phyloP scores from a whole-genome alignment of 306 rosid species.

The Carpinus fangiana region DNA sequence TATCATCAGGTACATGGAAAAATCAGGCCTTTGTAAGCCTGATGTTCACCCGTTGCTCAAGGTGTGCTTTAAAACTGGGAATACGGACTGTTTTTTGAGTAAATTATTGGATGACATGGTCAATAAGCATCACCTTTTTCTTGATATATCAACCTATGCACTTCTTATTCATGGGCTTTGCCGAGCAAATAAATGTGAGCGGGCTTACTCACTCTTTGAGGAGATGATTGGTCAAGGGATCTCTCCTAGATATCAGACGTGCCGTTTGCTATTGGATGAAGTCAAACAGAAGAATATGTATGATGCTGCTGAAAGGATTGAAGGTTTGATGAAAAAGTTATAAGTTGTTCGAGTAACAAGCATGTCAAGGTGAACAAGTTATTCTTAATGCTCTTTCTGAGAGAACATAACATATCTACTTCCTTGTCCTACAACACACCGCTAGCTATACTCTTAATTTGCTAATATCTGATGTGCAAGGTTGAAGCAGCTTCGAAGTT shows the following conservation, averaged over 20 bases:
- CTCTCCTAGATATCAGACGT: constrained; percentile 65
- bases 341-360: constrained; percentile 9
- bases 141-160: constrained; percentile 72
- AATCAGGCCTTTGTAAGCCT: constrained; percentile 64
- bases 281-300: constrained; percentile 58
- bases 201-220: constrained; percentile 68
- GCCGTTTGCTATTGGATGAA: constrained; percentile 70
- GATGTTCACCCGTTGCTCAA: constrained; percentile 84
- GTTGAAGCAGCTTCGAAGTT: not conserved
- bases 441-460: not conserved
- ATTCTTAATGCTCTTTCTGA: not conserved
- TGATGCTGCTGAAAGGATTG: constrained; percentile 67
- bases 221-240: constrained; percentile 73
- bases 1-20: constrained; percentile 59
- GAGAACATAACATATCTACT: not conserved
- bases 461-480: not conserved
- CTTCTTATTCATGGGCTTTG: constrained; percentile 83
- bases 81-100: constrained; percentile 37
- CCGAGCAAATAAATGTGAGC: constrained; percentile 57
- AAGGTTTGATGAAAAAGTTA: constrained; percentile 63
- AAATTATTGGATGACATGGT: constrained; percentile 69
- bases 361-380: not conserved
- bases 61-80: constrained; percentile 61
- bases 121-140: constrained; percentile 64
- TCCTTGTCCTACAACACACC: not conserved